A percentile compares a stretch with the other conserved stretches of the same genome.
Conservation (phyloP, 2,329 filamentous ascomycete genomes). For the Capronia epimyces region DNA sequence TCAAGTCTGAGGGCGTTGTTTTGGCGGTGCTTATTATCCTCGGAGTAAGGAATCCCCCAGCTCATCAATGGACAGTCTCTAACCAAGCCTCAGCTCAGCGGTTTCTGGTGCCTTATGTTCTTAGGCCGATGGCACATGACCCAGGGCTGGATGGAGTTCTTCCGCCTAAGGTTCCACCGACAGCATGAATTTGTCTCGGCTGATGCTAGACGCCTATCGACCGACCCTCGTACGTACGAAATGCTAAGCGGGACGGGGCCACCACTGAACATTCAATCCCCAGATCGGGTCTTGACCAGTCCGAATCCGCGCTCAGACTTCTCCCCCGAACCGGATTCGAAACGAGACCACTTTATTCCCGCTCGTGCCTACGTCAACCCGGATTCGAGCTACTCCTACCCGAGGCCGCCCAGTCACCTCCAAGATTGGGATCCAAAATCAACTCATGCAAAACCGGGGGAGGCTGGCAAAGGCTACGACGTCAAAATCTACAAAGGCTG, state of each 20-base stretch:
- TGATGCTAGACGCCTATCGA: constrained; percentile 63
- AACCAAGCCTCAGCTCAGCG: constrained; percentile 58
- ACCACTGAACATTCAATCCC: constrained; percentile 30
- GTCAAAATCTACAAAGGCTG: constrained; percentile 2
- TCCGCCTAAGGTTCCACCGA: constrained; percentile 45
- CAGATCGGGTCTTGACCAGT: constrained; percentile 28
- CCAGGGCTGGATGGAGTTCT: constrained; percentile 69
- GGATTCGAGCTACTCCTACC: constrained; percentile 45
- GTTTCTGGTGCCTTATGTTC: constrained; percentile 76
- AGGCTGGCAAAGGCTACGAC: background rate
- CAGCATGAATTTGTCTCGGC: constrained; percentile 80
- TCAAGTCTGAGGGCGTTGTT: constrained; percentile 70
- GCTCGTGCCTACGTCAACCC: constrained; percentile 46
- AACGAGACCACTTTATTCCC: constrained; percentile 38
- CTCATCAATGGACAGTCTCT: constrained; percentile 24
- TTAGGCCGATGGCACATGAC: constrained; percentile 82
- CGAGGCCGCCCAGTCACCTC: constrained; percentile 38
- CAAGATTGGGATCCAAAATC: constrained; percentile 24
- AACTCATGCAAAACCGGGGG: constrained; percentile 17
- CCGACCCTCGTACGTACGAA: constrained; percentile 66
- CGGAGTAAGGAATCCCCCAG: constrained; percentile 52
- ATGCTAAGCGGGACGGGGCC: constrained; percentile 52
- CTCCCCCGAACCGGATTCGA: constrained; percentile 24
- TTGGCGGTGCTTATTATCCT: constrained; percentile 77
- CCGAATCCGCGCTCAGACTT: constrained; percentile 25